These are phyloP conservation scores for Cenchrus fungigraminus DNA, from an alignment of 176 grass and related monocot species.

Conservation along the genomic window DNA sequence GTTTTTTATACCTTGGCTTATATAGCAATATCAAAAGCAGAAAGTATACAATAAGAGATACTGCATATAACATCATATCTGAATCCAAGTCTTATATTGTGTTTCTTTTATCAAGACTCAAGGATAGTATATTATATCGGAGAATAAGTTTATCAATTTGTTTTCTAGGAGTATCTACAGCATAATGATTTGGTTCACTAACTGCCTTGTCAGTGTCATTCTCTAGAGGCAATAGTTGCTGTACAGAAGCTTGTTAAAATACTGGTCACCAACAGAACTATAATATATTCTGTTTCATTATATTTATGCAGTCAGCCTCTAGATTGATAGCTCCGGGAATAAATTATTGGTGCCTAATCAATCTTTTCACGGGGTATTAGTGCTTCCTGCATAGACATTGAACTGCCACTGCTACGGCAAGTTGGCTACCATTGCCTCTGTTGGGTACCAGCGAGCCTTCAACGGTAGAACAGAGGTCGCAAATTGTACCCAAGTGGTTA, in stretches of 20 bases:
- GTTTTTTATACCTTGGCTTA: constrained; percentile 14
- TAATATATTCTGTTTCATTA: background rate
- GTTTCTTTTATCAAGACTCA: background rate
- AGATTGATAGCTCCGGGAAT: background rate
- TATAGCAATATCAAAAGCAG: background rate
- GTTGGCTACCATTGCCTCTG: background rate
- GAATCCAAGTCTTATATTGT: background rate
- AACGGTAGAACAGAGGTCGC: too few relatives aligned
- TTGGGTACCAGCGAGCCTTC: background rate
- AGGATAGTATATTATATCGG: background rate
- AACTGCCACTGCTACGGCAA: background rate
- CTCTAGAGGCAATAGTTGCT: constrained; percentile 39
- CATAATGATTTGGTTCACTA: constrained; percentile 27
- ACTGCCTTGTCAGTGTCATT: constrained; percentile 38
- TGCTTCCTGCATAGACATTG: background rate
- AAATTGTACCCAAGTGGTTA: too few relatives aligned
- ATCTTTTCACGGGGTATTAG: constrained; percentile 5
- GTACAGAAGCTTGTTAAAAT: constrained; percentile 26
- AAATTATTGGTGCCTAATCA: constrained; percentile 23
- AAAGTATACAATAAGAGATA: constrained; percentile 3
- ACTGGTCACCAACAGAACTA: constrained; percentile 29
- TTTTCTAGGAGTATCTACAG: background rate
- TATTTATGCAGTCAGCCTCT: background rate
- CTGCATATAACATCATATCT: constrained; percentile 13
- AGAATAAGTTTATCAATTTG: background rate